Base-by-base conservation (phyloP, 257 asterid species). In the Nicotiana attenuata region DNA sequence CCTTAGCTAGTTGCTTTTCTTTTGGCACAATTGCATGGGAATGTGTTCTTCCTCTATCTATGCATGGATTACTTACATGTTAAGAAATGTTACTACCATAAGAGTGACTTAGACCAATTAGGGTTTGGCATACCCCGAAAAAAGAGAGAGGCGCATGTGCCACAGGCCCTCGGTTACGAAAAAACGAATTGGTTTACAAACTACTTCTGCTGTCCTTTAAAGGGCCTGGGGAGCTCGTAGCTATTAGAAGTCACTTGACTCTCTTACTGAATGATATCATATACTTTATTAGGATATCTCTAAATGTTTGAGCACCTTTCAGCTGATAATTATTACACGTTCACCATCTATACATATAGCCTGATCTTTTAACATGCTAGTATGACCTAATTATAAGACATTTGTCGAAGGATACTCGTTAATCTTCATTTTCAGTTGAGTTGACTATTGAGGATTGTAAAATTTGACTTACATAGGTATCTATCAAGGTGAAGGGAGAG, bases 1-100 rank as follows among this genome's bases (percentile, higher is more conserved):
- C 16, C 77, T 84, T 47, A 77, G 84, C 52, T 85, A 28, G 33
- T 60, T 13, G 78, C 67, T 73, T 55, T 55, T 78, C 55, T 68
- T 66, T 68, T 38, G 77, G 77, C 77, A 35, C 55, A 19, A 41
- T 47, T 38, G 45, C 33, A 15, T 20, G 53, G 33, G 11, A 41
- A 69, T 41, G 28, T 38, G n/a, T 41, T 41, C 31, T 17, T 29
- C 76, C 77, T 69, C 56, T 38, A 68, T 38, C 77, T 38, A 11
- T 20, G 56, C 52, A 68, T n/a, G 77, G 13, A 38, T 22, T 71
- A 47, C 78, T 71, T 20, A 5, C 77, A 69, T 50, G 29, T 69
- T 13, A 41, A 41, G 78, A 41, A 20, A 41, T 69, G 78, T 41
- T 68, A 69, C 59, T 69, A 20, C 59, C 77, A n/a, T 38, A 52